phyloP scores from a whole-genome alignment of 2,329 filamentous ascomycete genomes.

The Diaporthe australafricana region DNA sequence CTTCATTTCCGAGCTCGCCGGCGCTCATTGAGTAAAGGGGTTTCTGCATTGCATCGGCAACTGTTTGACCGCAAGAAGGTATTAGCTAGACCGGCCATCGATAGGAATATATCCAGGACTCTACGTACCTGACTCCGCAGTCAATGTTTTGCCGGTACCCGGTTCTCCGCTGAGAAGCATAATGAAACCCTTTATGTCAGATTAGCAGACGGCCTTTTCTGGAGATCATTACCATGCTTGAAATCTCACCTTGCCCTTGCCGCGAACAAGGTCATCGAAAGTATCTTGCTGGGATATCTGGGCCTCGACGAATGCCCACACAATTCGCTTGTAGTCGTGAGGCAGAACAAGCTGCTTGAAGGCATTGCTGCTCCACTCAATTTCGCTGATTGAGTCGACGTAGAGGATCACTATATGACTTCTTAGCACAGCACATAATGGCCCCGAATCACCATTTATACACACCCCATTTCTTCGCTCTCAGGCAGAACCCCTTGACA shows the following conservation, averaged over 20 bases:
- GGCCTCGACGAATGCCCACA: background rate
- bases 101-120: too few relatives aligned
- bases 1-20: conserved; percentile 51
- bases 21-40: conserved; percentile 54
- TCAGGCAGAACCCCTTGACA: background rate
- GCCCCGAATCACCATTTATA: too few relatives aligned
- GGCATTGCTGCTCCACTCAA: conserved; percentile 55
- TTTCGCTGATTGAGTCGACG: background rate
- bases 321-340: conserved; percentile 54
- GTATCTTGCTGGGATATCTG: background rate
- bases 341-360: conserved; percentile 48
- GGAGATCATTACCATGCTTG: too few relatives aligned
- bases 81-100: too few relatives aligned
- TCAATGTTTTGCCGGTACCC: conserved; percentile 15
- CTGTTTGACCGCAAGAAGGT: conserved; percentile 16
- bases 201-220: too few relatives aligned
- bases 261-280: conserved; percentile 38
- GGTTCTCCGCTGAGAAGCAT: conserved; percentile 17
- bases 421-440: too few relatives aligned
- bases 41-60: conserved; percentile 51
- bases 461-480: background rate
- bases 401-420: background rate
- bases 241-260: conserved; percentile 31
- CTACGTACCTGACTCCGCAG: background rate
- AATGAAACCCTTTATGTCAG: conserved; percentile 22